Evolutionary conservation across 2,329 filamentous ascomycete species (phyloP).

Genomic region (Ophiostoma montium): DNA sequence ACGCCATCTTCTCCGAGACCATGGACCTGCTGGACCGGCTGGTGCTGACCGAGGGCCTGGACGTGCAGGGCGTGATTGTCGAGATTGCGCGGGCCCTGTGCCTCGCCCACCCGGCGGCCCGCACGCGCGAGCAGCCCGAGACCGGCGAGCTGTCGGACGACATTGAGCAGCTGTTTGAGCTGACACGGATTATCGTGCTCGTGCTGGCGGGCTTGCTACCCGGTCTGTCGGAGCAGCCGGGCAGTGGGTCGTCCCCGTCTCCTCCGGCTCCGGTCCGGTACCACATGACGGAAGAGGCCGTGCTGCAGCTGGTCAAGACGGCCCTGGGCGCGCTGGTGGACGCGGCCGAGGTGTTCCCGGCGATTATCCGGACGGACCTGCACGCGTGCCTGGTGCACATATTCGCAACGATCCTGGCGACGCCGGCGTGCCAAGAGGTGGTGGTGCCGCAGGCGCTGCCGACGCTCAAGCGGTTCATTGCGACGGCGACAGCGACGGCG

Average conservation of each 20-base stretch:
- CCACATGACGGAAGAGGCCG: constrained; percentile 76
- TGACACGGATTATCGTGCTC: constrained; percentile 90
- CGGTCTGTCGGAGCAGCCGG: constrained; percentile 40
- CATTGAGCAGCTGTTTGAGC: constrained; percentile 93
- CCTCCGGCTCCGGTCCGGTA: constrained; percentile 36
- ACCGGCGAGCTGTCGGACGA: constrained; percentile 83
- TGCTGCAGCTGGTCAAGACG: constrained; percentile 62
- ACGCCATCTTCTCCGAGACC: constrained; percentile 90
- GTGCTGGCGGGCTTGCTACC: constrained; percentile 80
- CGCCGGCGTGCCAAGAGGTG: constrained; percentile 70
- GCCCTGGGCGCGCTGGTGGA: constrained; percentile 83
- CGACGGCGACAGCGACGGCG: constrained; percentile 47
- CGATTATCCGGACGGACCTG: constrained; percentile 90
- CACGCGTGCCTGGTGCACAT: constrained; percentile 96
- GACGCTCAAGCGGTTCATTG: constrained; percentile 82
- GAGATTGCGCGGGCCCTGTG: constrained; percentile 86
- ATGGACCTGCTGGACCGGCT: constrained; percentile 92
- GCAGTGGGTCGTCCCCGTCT: too few relatives aligned
- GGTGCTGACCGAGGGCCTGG: constrained; percentile 76
- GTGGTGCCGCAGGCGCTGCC: constrained; percentile 84
- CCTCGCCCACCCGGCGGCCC: constrained; percentile 79
- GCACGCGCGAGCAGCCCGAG: constrained; percentile 48
- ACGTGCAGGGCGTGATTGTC: constrained; percentile 84
- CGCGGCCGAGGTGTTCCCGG: constrained; percentile 87
- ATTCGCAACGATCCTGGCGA: constrained; percentile 83